These are phyloP conservation scores for Schwanniomyces pseudopolymorphus DNA, from an alignment of 805 yeast genomes.

Conservation along the genomic window DNA sequence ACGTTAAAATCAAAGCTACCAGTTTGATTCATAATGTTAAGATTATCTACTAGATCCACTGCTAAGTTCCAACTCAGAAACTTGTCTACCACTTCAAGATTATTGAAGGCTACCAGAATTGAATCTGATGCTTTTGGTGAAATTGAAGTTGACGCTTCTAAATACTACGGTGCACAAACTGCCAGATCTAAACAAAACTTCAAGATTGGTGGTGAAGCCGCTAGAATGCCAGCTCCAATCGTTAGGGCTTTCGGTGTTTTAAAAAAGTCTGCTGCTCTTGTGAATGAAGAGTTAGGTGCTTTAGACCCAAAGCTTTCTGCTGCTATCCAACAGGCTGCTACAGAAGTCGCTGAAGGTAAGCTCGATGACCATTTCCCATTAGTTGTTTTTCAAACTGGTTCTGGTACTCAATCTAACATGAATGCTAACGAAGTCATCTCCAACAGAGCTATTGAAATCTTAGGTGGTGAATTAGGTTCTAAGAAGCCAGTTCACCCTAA, in stretches of 20 bases:
- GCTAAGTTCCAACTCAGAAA: slow-evolving; percentile 19
- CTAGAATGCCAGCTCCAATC: slow-evolving; percentile 87
- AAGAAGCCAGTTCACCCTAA: slow-evolving; percentile 96
- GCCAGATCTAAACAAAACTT: slow-evolving; percentile 91
- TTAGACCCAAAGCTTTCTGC: slow-evolving; percentile 80
- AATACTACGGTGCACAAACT: slow-evolving; percentile 99
- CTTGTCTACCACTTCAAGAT: slow-evolving; percentile 27
- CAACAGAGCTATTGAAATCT: slow-evolving; percentile 93
- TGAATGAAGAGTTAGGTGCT: slow-evolving; percentile 74
- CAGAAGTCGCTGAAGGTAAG: slow-evolving; percentile 91
- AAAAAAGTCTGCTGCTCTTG: slow-evolving; percentile 93
- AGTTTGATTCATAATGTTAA: slow-evolving; percentile 22
- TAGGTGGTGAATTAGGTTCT: slow-evolving; percentile 91
- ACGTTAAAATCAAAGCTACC: background rate
- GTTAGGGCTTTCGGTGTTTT: slow-evolving; percentile 89
- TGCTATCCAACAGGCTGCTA: slow-evolving; percentile 91
- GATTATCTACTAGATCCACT: slow-evolving; percentile 18
- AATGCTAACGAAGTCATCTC: slow-evolving; percentile 98
- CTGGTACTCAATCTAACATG: slow-evolving; percentile 99
- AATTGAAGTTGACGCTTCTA: slow-evolving; percentile 81
- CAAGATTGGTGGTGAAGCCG: slow-evolving; percentile 92
- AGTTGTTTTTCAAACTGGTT: slow-evolving; percentile 98
- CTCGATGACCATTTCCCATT: slow-evolving; percentile 93
- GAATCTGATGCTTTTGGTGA: slow-evolving; percentile 98
- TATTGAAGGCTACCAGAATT: slow-evolving; percentile 48